Percentiles rank a stretch among this genome's conserved stretches.
These are phyloP conservation scores for Cylindrotheca closterium DNA, from an alignment of 108 stramenopile species.

Conservation along the genomic window DNA sequence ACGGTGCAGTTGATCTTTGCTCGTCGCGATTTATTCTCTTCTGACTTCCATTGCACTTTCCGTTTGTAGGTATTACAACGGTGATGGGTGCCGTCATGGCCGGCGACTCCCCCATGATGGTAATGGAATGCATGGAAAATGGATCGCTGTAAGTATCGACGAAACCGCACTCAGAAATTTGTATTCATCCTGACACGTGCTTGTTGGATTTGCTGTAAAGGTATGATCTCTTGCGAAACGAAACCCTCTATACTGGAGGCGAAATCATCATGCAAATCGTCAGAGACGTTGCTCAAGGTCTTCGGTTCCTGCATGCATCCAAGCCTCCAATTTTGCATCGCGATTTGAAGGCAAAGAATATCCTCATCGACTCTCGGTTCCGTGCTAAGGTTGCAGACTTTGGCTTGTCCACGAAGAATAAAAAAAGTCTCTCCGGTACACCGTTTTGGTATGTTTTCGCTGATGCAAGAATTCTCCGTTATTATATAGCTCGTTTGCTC, in stretches of 20 bases:
- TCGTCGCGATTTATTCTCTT: neutral
- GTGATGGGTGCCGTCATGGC: conserved; percentile 45
- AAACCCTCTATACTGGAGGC: conserved; percentile 40
- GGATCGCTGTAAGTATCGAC: conserved; percentile 52
- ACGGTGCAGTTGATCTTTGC: neutral
- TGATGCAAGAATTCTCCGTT: too few species aligned
- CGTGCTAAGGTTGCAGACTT: conserved; percentile 46
- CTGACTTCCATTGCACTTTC: neutral
- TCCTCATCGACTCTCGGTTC: conserved; percentile 39
- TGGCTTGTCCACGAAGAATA: conserved; percentile 20
- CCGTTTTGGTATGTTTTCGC: too few species aligned
- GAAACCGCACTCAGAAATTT: conserved; percentile 14
- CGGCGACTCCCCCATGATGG: conserved; percentile 37
- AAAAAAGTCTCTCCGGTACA: conserved; percentile 54
- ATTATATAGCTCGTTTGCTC: neutral
- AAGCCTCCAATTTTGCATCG: conserved; percentile 50
- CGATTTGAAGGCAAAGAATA: conserved; percentile 43
- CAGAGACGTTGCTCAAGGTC: conserved; percentile 45
- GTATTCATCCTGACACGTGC: neutral
- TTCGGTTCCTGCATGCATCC: conserved; percentile 52
- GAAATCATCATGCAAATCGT: conserved; percentile 50
- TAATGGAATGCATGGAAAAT: conserved; percentile 57
- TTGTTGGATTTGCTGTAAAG: conserved; percentile 18
- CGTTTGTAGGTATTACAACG: conserved; percentile 39
- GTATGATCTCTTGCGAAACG: conserved; percentile 59